Percentiles rank a stretch among this genome's conserved stretches.
Conservation (phyloP, 2,329 filamentous ascomycete species). For the Pseudomassariella vexata region DNA sequence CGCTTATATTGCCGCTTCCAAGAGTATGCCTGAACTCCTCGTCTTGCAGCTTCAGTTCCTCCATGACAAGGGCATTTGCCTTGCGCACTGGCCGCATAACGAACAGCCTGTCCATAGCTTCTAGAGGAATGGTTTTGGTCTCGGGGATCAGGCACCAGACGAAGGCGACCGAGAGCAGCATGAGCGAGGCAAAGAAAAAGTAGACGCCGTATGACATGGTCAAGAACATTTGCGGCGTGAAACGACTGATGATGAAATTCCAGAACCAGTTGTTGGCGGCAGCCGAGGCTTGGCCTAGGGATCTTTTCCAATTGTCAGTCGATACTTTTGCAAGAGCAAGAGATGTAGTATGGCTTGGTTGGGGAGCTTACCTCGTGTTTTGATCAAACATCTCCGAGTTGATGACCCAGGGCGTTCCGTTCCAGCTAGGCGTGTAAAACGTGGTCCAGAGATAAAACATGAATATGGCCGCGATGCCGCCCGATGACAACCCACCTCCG, state of each 20-base stretch:
- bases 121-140: slow-evolving; percentile 60
- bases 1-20: too few species aligned
- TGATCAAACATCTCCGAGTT: slow-evolving; percentile 73
- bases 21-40: slow-evolving; percentile 27
- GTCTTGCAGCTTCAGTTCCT: slow-evolving; percentile 30
- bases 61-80: slow-evolving; percentile 39
- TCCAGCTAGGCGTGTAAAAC: slow-evolving; percentile 68
- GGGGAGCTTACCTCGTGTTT: slow-evolving; percentile 43
- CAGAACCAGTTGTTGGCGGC: slow-evolving; percentile 68
- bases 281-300: slow-evolving; percentile 66
- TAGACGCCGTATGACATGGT: slow-evolving; percentile 59
- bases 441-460: slow-evolving; percentile 73
- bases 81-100: slow-evolving; percentile 36
- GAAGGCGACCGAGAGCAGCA: slow-evolving; percentile 52
- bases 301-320: slow-evolving; percentile 19
- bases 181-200: slow-evolving; percentile 62
- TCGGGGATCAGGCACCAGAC: slow-evolving; percentile 60
- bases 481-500: slow-evolving; percentile 20
- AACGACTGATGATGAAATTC: slow-evolving; percentile 65
- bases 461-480: slow-evolving; percentile 56
- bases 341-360: too few species aligned
- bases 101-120: slow-evolving; percentile 61
- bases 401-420: slow-evolving; percentile 70
- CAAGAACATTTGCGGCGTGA: slow-evolving; percentile 60
- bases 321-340: too few species aligned